These are phyloP conservation scores for Zygoascus flipseniorum DNA, from an alignment of 805 yeast species.

Conservation along the genomic window DNA sequence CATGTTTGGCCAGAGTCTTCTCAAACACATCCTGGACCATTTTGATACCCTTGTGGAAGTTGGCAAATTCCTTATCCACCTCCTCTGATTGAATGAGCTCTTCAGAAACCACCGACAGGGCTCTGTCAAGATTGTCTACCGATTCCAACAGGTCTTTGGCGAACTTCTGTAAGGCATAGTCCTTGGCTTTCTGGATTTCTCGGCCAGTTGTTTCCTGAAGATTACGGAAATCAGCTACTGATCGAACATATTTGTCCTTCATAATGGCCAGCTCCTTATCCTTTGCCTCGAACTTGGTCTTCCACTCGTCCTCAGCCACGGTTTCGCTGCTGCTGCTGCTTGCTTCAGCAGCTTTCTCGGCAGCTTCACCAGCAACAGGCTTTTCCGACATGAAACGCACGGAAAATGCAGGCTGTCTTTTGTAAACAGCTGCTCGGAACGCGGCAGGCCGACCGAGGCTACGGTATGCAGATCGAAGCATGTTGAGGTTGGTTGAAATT, in stretches of 20 bases:
- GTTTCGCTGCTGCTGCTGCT: background rate
- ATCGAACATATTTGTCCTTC: slow-evolving; percentile 73
- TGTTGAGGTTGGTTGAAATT: background rate
- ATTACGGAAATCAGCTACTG: slow-evolving; percentile 88
- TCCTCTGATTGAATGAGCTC: slow-evolving; percentile 18
- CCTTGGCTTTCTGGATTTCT: slow-evolving; percentile 79
- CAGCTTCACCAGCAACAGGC: slow-evolving; percentile 1
- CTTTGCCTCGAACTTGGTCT: slow-evolving; percentile 46
- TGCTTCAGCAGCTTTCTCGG: background rate
- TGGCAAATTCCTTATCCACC: slow-evolving; percentile 53
- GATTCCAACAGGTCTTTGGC: slow-evolving; percentile 86
- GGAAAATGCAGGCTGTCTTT: background rate
- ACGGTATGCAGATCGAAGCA: background rate
- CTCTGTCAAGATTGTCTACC: slow-evolving; percentile 83
- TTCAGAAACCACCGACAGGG: slow-evolving; percentile 37
- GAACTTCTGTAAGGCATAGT: slow-evolving; percentile 85
- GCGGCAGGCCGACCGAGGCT: background rate
- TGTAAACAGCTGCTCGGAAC: background rate
- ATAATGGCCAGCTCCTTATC: slow-evolving; percentile 62
- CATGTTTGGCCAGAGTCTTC: slow-evolving; percentile 73
- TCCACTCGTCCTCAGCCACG: slow-evolving; percentile 24
- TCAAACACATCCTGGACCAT: slow-evolving; percentile 85
- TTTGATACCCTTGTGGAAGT: slow-evolving; percentile 77
- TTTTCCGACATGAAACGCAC: slow-evolving; percentile 8
- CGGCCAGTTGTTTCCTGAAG: slow-evolving; percentile 83